Evolutionary conservation across 345 rosid species (phyloP).

Genomic region (Laguncularia racemosa): DNA sequence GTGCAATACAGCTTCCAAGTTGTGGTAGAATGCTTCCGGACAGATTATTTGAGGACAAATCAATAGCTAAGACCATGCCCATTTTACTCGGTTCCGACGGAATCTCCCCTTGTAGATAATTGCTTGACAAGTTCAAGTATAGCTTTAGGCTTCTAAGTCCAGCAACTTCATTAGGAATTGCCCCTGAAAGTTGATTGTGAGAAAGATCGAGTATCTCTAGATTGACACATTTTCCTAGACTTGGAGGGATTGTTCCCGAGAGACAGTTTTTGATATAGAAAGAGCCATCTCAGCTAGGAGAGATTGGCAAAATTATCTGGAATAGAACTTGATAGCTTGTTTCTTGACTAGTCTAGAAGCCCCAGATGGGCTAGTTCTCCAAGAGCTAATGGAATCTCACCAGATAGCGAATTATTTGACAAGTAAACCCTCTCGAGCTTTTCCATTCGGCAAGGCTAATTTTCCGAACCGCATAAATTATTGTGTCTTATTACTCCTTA

Average conservation of each 20-base stretch:
- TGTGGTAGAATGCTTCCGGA: conserved; percentile 64
- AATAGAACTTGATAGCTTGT: conserved; percentile 71
- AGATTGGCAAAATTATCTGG: conserved; percentile 77
- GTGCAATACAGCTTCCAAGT: conserved; percentile 82
- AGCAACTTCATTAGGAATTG: conserved; percentile 59
- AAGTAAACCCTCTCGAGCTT: conserved; percentile 75
- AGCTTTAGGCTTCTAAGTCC: conserved; percentile 70
- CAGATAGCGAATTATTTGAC: conserved; percentile 63
- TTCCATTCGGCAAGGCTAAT: conserved; percentile 47
- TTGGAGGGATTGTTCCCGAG: conserved; percentile 65
- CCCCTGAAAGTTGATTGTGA: conserved; percentile 55
- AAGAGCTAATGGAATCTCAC: conserved; percentile 63
- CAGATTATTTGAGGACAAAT: conserved; percentile 69
- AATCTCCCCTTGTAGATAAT: conserved; percentile 51
- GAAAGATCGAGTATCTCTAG: conserved; percentile 90
- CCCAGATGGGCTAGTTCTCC: conserved; percentile 70
- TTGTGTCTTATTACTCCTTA: too few relatives aligned
- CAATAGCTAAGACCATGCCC: conserved; percentile 93
- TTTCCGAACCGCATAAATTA: too few relatives aligned
- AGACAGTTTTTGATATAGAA: conserved; percentile 54
- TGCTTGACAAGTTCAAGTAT: conserved; percentile 77
- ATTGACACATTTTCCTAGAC: conserved; percentile 63
- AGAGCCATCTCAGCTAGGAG: conserved; percentile 61
- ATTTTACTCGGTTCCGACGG: conserved; percentile 89
- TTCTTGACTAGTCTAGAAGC: conserved; percentile 71